phyloP scores from a whole-genome alignment of 2,329 filamentous ascomycete genomes.

The Phialemoniopsis sp. region DNA sequence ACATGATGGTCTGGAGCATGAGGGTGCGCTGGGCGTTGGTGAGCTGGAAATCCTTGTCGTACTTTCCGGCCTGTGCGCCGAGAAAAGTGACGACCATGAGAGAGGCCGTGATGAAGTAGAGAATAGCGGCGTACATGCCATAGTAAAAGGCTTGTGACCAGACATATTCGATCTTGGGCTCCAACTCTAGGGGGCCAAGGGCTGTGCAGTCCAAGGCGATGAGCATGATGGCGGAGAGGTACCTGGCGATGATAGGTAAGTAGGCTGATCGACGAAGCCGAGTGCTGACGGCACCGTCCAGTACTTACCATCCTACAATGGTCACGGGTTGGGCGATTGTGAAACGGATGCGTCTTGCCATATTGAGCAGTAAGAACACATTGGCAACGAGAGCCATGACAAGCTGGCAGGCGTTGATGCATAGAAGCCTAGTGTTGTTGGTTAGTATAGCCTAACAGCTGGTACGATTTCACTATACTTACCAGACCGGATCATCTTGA shows the following conservation, averaged over 20 bases:
- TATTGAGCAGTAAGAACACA: conserved; percentile 79
- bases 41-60: conserved; percentile 73
- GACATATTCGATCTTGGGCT: conserved; percentile 46
- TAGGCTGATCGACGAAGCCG: not conserved
- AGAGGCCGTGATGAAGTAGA: conserved; percentile 76
- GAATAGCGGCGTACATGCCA: conserved; percentile 70
- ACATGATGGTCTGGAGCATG: conserved; percentile 85
- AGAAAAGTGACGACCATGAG: conserved; percentile 76
- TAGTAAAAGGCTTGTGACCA: conserved; percentile 86
- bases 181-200: conserved; percentile 46
- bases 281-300: too few species aligned
- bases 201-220: conserved; percentile 64
- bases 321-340: conserved; percentile 78
- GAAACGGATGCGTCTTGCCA: conserved; percentile 76
- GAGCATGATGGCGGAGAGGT: conserved; percentile 60
- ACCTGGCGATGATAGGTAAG: conserved; percentile 24
- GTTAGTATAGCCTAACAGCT: not conserved
- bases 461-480: too few species aligned
- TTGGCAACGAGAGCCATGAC: conserved; percentile 75
- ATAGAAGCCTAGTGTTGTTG: conserved; percentile 51
- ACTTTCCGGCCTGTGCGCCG: conserved; percentile 66
- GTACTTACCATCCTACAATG: conserved; percentile 71
- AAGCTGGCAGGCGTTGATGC: conserved; percentile 74
- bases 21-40: conserved; percentile 80
- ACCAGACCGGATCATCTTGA: conserved; percentile 69